Evolutionary conservation across 2,329 filamentous ascomycete genomes (phyloP), one percentile per base, ranked within the genome.

Genomic region (Thelonectria olida): DNA sequence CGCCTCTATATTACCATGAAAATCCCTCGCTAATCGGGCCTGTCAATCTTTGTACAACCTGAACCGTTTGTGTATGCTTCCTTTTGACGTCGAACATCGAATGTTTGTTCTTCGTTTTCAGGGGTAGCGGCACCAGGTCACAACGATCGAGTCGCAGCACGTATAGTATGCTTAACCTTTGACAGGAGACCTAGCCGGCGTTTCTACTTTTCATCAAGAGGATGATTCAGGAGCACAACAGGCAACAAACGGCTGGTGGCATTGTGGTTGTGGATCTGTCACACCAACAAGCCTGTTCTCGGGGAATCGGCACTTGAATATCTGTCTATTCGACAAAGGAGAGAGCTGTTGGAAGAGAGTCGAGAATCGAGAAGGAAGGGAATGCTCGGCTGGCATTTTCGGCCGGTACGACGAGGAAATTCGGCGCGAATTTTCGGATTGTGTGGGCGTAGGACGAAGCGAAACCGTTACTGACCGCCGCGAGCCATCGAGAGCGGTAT

Each of bases 191-290:
- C 47, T 8, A 49, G 44, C 25, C 7, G 20, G 15, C n/a, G 22
- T 2, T 22, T 34, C 31, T 49, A n/a, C n/a, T 53, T 58, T 66
- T 27, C 42, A 50, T 63, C 62, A 12, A 17, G n/a, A 4, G 12
- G 15, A 41, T 2, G 38, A 8, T 13, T 8, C n/a, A 41, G 13
- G 34, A 12, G 39, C 48, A 62, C 65, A 36, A 38, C 53, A 49
- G 58, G 56, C 62, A 65, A 58, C 52, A 58, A 65, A 65, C 64
- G 59, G 52, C 64, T 62, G 61, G 54, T 54, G 20, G 36, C 48
- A 54, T 51, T 49, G 68, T 68, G 54, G 27, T 20, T 28, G 69
- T 70, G 56, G 44, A 54, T 59, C 64, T 47, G 48, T 47, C 54
- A 51, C 45, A 13, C 52, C 31, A 12, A 41, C 45, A 23, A 19